A percentile compares a stretch with the other conserved stretches of the same genome.
Conservation (phyloP, 1,284 basidiomycete species). For the Vanrija pseudolonga region DNA sequence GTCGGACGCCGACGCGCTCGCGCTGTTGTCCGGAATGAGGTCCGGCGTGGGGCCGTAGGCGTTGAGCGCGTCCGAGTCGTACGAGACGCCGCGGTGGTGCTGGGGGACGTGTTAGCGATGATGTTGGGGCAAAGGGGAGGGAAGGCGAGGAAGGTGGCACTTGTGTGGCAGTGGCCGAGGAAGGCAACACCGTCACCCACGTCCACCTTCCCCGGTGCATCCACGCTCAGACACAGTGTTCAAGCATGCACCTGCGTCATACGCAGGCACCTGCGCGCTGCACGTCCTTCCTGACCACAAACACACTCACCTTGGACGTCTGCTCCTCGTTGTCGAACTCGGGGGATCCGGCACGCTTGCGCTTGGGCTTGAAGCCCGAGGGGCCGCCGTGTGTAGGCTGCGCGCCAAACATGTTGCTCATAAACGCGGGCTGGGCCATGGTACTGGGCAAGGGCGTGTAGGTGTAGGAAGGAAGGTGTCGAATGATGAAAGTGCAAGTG, state of each 20-base stretch:
- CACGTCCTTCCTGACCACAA: no score
- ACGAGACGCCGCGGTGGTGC: slow-evolving; percentile 14
- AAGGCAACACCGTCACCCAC: no score
- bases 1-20: slow-evolving; percentile 13
- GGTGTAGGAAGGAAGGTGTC: no score
- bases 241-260: no score
- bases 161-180: no score
- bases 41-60: slow-evolving; percentile 29
- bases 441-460: background rate
- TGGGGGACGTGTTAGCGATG: background rate
- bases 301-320: slow-evolving; percentile 4
- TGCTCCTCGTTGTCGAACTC: slow-evolving; percentile 21
- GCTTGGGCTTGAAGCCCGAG: slow-evolving; percentile 37
- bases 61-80: slow-evolving; percentile 5
- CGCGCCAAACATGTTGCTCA: slow-evolving; percentile 3
- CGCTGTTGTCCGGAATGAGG: slow-evolving; percentile 29
- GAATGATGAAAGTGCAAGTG: no score
- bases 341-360: slow-evolving; percentile 25
- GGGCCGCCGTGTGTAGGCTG: slow-evolving; percentile 18
- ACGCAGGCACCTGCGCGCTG: no score
- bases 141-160: background rate
- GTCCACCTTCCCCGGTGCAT: no score
- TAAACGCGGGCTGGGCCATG: slow-evolving; percentile 26
- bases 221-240: no score
- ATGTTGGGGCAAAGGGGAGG: background rate